These are phyloP conservation scores for Pseudopediastrum boryanum DNA, from an alignment of 139 green algal genomes.

Conservation along the genomic window DNA sequence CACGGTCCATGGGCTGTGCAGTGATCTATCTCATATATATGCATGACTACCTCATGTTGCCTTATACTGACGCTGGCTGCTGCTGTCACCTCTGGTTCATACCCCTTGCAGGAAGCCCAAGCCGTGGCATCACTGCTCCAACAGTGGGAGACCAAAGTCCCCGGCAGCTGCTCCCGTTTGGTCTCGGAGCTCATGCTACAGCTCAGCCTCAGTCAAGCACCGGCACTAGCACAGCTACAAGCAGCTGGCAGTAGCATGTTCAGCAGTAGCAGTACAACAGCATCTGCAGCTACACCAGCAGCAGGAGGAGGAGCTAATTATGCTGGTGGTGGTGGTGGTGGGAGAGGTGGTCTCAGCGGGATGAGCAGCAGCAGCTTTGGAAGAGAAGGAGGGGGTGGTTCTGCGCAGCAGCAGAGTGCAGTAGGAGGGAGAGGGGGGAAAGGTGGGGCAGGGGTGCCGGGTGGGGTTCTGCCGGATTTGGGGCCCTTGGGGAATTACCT, in stretches of 20 bases:
- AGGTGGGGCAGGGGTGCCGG: neutral
- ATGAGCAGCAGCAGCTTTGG: neutral
- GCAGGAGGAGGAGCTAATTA: neutral
- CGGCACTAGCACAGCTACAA: neutral
- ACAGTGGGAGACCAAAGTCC: constrained; percentile 24
- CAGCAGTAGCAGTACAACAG: neutral
- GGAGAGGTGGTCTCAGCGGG: neutral
- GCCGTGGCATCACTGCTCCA: neutral
- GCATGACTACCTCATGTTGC: neutral
- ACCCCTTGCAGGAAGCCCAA: too few species aligned
- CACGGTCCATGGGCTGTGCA: neutral
- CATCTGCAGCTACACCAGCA: neutral
- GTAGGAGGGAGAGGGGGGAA: neutral
- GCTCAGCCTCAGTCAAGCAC: constrained; percentile 29
- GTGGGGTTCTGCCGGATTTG: constrained; percentile 25
- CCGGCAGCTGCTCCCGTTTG: constrained; percentile 12
- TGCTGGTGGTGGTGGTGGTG: neutral
- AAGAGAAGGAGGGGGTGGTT: neutral
- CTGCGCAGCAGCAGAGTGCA: neutral
- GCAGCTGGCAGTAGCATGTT: constrained; percentile 33
- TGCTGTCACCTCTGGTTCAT: too few species aligned
- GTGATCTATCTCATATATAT: neutral
- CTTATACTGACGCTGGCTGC: constrained; percentile 1
- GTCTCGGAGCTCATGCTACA: constrained; percentile 31
- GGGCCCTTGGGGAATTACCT: constrained; percentile 58